phyloP scores from a whole-genome alignment of 2,329 filamentous ascomycete genomes.

The Fusarium bactridioides region DNA sequence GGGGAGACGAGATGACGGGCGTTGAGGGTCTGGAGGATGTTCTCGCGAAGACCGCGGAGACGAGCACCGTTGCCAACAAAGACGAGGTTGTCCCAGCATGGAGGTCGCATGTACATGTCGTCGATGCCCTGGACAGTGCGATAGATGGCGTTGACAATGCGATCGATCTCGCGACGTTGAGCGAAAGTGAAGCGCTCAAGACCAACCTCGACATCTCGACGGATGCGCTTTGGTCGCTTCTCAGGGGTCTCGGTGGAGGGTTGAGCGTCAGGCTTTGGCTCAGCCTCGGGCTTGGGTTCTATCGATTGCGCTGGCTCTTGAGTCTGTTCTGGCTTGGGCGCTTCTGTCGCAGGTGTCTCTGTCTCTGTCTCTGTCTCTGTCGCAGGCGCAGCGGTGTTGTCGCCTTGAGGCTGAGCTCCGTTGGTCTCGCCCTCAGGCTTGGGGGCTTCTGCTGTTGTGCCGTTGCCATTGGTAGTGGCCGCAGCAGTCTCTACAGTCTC shows the following conservation, averaged over 20 bases:
- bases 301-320: conserved; percentile 31
- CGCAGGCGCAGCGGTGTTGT: background rate
- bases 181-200: conserved; percentile 77
- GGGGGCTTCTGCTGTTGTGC: conserved; percentile 23
- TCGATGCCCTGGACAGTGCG: conserved; percentile 82
- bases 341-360: conserved; percentile 25
- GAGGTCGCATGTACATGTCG: conserved; percentile 82
- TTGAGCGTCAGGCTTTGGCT: conserved; percentile 30
- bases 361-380: background rate
- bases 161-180: conserved; percentile 77
- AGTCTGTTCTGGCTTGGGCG: conserved; percentile 39
- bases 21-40: conserved; percentile 80
- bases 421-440: conserved; percentile 24
- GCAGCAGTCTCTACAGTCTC: conserved; percentile 25
- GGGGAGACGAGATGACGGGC: conserved; percentile 90
- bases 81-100: conserved; percentile 91
- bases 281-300: conserved; percentile 32
- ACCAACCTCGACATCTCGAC: conserved; percentile 78
- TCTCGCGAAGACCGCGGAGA: conserved; percentile 83
- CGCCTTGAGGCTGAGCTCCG: conserved; percentile 17
- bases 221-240: conserved; percentile 62
- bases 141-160: conserved; percentile 85
- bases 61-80: conserved; percentile 87
- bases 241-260: conserved; percentile 47
- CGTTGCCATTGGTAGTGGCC: conserved; percentile 29